Evolutionary conservation across 345 rosid species (phyloP).

Genomic region (Salix dunnii): DNA sequence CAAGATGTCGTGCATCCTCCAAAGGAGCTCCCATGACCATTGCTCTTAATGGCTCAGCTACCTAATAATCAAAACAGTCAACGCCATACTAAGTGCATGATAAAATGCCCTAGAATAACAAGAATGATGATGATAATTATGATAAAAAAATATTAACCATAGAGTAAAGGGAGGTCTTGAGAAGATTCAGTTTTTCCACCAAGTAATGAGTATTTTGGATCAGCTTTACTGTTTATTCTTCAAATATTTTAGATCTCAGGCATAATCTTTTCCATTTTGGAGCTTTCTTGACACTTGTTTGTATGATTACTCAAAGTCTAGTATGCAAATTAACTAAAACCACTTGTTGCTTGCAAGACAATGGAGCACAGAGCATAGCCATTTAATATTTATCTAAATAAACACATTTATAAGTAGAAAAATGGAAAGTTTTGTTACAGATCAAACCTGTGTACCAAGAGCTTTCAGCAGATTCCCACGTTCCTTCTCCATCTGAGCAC

Average conservation of each 20-base stretch:
- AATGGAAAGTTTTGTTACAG: background rate
- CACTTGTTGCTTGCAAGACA: background rate
- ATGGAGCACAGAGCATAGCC: background rate
- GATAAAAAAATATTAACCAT: background rate
- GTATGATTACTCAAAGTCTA: background rate
- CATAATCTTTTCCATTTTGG: background rate
- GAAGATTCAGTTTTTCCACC: background rate
- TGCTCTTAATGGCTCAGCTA: slow-evolving; percentile 90
- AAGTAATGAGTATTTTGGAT: background rate
- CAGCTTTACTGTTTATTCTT: background rate
- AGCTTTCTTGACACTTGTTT: background rate
- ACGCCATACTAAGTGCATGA: slow-evolving; percentile 14
- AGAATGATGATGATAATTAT: background rate
- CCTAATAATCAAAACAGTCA: slow-evolving; percentile 42
- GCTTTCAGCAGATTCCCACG: slow-evolving; percentile 76
- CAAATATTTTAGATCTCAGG: background rate
- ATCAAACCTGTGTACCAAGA: slow-evolving; percentile 84
- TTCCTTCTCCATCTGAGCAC: slow-evolving; percentile 86
- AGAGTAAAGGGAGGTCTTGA: background rate
- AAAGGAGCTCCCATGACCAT: slow-evolving; percentile 94
- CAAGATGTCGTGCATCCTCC: slow-evolving; percentile 96
- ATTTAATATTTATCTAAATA: background rate
- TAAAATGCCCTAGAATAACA: background rate
- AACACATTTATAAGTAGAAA: background rate
- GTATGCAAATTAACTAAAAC: background rate